Evolutionary conservation across 306 rosid genomes (phyloP), one percentile per base, ranked within the genome.

Genomic region (Pterocarpus santalinus): DNA sequence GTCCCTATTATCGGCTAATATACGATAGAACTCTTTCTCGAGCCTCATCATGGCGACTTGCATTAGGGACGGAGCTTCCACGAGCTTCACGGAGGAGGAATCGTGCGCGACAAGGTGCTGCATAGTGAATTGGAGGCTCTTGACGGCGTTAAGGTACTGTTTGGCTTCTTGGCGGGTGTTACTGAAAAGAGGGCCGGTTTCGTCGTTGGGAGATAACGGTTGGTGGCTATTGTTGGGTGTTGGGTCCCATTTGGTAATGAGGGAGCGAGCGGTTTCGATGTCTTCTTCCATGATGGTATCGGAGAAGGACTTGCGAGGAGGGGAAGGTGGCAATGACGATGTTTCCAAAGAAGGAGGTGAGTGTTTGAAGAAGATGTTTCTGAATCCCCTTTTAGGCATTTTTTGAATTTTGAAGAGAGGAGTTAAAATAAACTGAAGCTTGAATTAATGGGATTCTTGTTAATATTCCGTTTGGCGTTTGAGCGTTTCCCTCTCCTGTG

Each of bases 91-190:
- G 11, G 91, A 87, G 60, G 44, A 39, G 41, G 92, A 75, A 68
- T 76, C 73, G 11, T 41, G 82, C 6, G 86, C 72, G 39, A 93
- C 77, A 47, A 87, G 87, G 38, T 76, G 60, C 1, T 84, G 86
- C 98, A 95, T 95, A 57, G 99, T 75, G 28, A 90, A 82, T 41
- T 95, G 99, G 57, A 95, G 78, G 2, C 72, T 86, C 72, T 17
- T 72, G 4, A 95, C 91, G 5, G 91, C 83, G 69, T 77, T 63
- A 17, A 95, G 88, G 69, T 89, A 95, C 69, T 72, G 89, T 71
- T 57, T 86, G 44, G 96, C 98, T 66, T 95, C 97, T 0, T 69
- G 79, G 15, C 91, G 92, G 8, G 88, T 82, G 43, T 83, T 91
- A 15, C 13, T 61, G 87, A 92, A 91, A 15, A 91, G 87, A 32